These are phyloP conservation scores for Mycena pura DNA, from an alignment of 768 basidiomycete species.

Conservation along the genomic window DNA sequence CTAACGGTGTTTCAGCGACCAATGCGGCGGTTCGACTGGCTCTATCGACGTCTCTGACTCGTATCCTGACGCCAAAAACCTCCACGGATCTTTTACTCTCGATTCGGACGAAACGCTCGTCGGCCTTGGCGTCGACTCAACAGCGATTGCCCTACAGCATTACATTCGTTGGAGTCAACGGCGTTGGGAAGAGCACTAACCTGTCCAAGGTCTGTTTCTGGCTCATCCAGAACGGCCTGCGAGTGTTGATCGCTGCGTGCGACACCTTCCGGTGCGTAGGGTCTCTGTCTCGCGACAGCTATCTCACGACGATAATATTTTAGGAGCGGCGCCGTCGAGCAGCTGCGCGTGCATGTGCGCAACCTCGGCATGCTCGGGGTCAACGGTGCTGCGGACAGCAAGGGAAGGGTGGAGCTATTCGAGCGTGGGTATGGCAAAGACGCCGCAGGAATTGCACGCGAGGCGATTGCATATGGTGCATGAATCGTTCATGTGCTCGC, in stretches of 20 bases:
- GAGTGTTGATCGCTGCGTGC: slow-evolving; percentile 96
- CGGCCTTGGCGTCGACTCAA: slow-evolving; percentile 74
- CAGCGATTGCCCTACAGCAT: slow-evolving; percentile 89
- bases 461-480: slow-evolving; percentile 90
- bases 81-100: slow-evolving; percentile 96
- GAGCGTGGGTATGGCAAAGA: slow-evolving; percentile 99
- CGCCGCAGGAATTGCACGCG: slow-evolving; percentile 96
- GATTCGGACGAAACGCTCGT: slow-evolving; percentile 86
- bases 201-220: slow-evolving; percentile 98
- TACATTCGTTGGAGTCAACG: slow-evolving; percentile 98
- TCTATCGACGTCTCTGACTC: slow-evolving; percentile 85
- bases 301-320: not conserved
- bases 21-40: slow-evolving; percentile 85
- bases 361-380: slow-evolving; percentile 87
- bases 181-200: slow-evolving; percentile 98
- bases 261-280: slow-evolving; percentile 87
- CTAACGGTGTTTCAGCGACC: slow-evolving; percentile 60
- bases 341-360: slow-evolving; percentile 93
- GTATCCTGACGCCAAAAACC: slow-evolving; percentile 94
- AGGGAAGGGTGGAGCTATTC: slow-evolving; percentile 87
- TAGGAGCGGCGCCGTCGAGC: slow-evolving; percentile 97
- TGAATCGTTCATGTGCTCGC: not conserved
- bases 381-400: slow-evolving; percentile 71
- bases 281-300: no score
- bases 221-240: slow-evolving; percentile 93